These are phyloP conservation scores for Scedosporium dehoogii DNA, from an alignment of 2,329 filamentous ascomycete genomes.

Conservation along the genomic window DNA sequence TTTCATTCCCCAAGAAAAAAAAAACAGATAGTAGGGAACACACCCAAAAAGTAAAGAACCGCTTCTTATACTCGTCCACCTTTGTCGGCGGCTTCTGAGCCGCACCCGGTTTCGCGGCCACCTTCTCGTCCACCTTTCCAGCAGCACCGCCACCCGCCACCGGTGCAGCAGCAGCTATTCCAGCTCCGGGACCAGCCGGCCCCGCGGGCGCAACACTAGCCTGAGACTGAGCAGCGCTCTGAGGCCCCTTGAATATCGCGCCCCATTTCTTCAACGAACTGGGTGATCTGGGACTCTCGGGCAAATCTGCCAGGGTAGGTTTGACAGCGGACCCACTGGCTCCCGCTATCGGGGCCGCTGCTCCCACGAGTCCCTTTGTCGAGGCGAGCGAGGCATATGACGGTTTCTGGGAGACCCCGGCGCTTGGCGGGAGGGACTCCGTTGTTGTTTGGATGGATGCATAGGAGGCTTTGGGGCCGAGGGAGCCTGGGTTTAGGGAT, in stretches of 20 bases:
- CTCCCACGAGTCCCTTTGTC: slow-evolving; percentile 4
- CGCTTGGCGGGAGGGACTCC: not conserved
- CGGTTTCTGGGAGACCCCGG: slow-evolving; percentile 2
- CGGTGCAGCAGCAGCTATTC: not conserved
- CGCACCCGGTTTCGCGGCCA: not conserved
- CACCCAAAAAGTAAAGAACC: slow-evolving; percentile 1
- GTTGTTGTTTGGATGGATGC: not conserved
- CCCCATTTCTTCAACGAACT: not conserved
- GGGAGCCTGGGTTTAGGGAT: not conserved
- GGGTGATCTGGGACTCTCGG: slow-evolving; percentile 2
- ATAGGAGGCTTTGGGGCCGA: slow-evolving; percentile 2
- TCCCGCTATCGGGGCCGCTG: slow-evolving; percentile 2
- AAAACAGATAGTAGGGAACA: not conserved
- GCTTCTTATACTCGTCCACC: slow-evolving; percentile 1
- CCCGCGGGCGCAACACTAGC: not conserved
- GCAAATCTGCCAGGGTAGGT: not conserved
- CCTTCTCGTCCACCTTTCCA: not conserved
- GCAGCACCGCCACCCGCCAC: not conserved
- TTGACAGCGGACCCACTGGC: not conserved
- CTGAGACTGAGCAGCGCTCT: not conserved
- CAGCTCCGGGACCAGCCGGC: not conserved
- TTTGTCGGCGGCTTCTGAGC: not conserved
- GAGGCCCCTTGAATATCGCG: not conserved
- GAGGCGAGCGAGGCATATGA: slow-evolving; percentile 6
- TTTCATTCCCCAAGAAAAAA: not conserved